A percentile compares a stretch with the other conserved stretches of the same genome.
These are phyloP conservation scores for Annulohypoxylon moriforme DNA, from an alignment of 495 filamentous ascomycete genomes.

Conservation along the genomic window DNA sequence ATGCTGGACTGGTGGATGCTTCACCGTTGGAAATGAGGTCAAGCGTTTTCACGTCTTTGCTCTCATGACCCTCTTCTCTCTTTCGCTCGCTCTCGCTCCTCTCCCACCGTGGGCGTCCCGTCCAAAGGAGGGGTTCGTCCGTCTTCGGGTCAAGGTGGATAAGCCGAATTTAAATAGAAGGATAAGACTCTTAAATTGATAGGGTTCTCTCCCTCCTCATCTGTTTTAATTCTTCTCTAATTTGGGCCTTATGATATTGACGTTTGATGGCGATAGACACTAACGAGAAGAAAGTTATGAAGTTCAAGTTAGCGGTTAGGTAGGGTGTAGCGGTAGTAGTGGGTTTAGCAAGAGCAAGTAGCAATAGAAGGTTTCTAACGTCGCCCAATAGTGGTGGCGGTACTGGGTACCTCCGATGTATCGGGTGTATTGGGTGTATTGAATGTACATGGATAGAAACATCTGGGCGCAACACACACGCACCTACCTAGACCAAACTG, in stretches of 20 bases:
- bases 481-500: background rate
- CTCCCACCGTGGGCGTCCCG: constrained; percentile 40
- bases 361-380: constrained; percentile 33
- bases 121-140: constrained; percentile 46
- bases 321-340: constrained; percentile 7
- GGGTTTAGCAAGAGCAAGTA: constrained; percentile 13
- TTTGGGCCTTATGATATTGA: constrained; percentile 19
- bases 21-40: constrained; percentile 35
- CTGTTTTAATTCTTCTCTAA: background rate
- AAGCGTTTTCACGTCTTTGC: constrained; percentile 26
- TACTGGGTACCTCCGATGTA: background rate
- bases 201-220: background rate
- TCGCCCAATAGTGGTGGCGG: constrained; percentile 12
- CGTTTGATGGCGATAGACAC: constrained; percentile 31
- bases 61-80: constrained; percentile 41
- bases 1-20: constrained; percentile 32
- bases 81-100: constrained; percentile 4
- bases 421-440: background rate
- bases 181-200: constrained; percentile 11
- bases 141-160: constrained; percentile 26
- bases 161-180: constrained; percentile 7
- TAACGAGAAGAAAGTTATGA: constrained; percentile 34
- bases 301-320: constrained; percentile 14
- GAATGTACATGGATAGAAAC: background rate
- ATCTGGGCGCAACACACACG: background rate